Evolutionary conservation across 805 yeast genomes (phyloP).

Genomic region (Metschnikowia rubicola): DNA sequence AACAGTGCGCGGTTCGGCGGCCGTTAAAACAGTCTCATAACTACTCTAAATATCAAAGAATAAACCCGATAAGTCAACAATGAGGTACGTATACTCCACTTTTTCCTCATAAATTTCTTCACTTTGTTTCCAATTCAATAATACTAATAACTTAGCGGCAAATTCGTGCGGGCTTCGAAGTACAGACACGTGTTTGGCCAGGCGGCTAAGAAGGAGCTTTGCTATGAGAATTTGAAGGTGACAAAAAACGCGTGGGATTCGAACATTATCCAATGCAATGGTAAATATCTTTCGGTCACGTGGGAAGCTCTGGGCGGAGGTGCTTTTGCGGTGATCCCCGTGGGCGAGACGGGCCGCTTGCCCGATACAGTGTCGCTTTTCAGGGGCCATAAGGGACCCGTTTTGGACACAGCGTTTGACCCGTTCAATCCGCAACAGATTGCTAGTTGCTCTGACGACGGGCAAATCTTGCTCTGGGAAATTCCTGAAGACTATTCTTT

Average conservation of each 20-base stretch:
- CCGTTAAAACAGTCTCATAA: neutral
- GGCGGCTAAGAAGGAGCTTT: constrained; percentile 62
- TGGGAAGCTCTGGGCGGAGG: constrained; percentile 98
- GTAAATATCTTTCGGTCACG: constrained; percentile 79
- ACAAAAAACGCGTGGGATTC: constrained; percentile 97
- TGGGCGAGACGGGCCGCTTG: constrained; percentile 81
- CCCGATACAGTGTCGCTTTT: constrained; percentile 92
- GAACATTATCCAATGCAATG: constrained; percentile 81
- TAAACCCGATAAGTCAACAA: neutral
- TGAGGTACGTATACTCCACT: neutral
- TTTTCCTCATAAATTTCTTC: neutral
- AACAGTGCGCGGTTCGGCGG: neutral
- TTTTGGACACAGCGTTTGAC: constrained; percentile 91
- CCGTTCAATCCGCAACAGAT: constrained; percentile 74
- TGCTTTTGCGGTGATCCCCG: constrained; percentile 91
- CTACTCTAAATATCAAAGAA: neutral
- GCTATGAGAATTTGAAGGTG: constrained; percentile 70
- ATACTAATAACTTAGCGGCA: constrained; percentile 46
- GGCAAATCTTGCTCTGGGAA: constrained; percentile 76
- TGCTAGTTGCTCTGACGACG: constrained; percentile 28
- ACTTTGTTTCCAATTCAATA: neutral
- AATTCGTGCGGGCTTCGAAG: constrained; percentile 94
- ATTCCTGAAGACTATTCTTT: constrained; percentile 81
- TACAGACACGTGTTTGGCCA: constrained; percentile 96
- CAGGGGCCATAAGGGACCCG: constrained; percentile 94